These are phyloP conservation scores for Solanum aculeatissimum DNA, from an alignment of 305 asterid species.

Conservation along the genomic window DNA sequence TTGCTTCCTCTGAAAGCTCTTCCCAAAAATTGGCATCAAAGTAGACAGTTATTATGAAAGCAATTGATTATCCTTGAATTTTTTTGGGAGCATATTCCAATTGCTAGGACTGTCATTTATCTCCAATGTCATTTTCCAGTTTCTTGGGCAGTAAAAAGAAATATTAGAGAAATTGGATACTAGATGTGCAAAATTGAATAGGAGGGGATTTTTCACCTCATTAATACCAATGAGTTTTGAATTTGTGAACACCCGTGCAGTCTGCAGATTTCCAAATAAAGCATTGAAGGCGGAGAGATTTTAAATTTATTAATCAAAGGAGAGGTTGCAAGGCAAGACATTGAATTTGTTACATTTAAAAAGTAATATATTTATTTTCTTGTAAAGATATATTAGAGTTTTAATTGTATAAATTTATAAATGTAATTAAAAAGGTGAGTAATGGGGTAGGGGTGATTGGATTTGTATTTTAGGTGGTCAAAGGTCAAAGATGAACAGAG, in stretches of 20 bases:
- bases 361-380: too few species aligned
- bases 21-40: neutral
- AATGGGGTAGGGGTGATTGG: neutral
- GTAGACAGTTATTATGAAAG: neutral
- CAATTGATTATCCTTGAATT: neutral
- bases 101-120: neutral
- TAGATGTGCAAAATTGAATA: neutral
- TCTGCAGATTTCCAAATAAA: neutral
- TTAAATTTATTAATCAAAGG: neutral
- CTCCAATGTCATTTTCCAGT: neutral
- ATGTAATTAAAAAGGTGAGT: neutral
- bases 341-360: too few species aligned
- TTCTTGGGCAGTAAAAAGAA: neutral
- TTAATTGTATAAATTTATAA: too few species aligned
- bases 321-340: neutral
- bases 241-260: neutral
- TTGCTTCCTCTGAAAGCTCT: neutral
- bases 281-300: neutral
- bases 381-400: too few species aligned
- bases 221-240: neutral
- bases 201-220: neutral
- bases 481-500: slow-evolving; percentile 58
- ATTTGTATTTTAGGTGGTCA: slow-evolving; percentile 25
- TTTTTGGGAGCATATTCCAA: neutral
- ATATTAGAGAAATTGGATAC: neutral